Percentiles rank a stretch among this genome's conserved stretches.
Evolutionary conservation across 164 flowering plant species (phyloP).

Genomic region (Saururus chinensis): DNA sequence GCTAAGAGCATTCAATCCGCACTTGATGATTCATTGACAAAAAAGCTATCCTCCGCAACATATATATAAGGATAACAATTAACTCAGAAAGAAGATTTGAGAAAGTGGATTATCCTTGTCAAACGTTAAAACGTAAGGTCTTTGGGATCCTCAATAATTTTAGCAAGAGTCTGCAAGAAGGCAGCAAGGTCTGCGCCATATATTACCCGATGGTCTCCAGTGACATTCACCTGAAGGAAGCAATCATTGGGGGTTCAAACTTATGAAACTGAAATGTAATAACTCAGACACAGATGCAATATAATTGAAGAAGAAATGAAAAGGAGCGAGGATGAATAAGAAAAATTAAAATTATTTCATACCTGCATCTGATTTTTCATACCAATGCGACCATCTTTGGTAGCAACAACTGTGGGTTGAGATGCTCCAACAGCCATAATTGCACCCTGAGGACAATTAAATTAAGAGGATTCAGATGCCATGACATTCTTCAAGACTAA

Average conservation of each 20-base stretch:
- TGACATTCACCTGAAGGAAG: constrained; percentile 68
- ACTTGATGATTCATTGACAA: too few species aligned
- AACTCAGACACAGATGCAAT: too few species aligned
- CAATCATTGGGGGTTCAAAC: background rate
- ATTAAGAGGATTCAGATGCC: background rate
- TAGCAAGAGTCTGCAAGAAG: constrained; percentile 82
- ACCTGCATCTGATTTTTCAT: constrained; percentile 95
- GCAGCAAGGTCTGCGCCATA: constrained; percentile 93
- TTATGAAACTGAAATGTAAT: background rate
- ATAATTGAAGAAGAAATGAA: background rate
- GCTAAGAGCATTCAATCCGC: too few species aligned
- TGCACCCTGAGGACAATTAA: constrained; percentile 55
- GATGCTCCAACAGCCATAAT: constrained; percentile 99
- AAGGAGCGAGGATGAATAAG: background rate
- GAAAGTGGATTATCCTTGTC: background rate
- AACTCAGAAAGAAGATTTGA: background rate
- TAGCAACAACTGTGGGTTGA: constrained; percentile 63
- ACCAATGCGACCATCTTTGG: constrained; percentile 85
- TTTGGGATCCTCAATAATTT: constrained; percentile 84
- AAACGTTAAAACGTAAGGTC: constrained; percentile 61
- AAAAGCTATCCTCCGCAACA: too few species aligned
- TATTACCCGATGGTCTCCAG: constrained; percentile 93
- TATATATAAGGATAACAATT: too few species aligned
- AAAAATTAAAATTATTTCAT: constrained; percentile 2
- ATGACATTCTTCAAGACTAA: background rate